Base-by-base conservation (phyloP, 805 yeast species). In the Candida sanyiensis region DNA sequence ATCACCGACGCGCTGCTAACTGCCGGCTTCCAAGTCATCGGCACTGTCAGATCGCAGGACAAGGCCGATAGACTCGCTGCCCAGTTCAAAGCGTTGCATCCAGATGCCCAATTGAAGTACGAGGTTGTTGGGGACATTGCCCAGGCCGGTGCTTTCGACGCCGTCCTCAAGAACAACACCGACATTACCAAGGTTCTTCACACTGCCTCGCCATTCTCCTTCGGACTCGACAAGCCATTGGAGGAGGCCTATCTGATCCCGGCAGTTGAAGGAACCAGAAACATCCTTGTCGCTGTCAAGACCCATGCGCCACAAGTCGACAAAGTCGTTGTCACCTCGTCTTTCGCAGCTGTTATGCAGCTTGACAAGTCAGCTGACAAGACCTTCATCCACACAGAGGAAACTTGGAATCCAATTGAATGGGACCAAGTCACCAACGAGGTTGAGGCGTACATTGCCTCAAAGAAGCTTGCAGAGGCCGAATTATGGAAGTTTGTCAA, bases 381-480 rank as follows among this genome's bases (percentile, higher is more conserved):
- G 10, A 25, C 30, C 9, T 39, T 46, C 12, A 36, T 47, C 21
- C 49, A 59, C 46, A 57, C 57, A 28, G 73, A 69, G 43, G 46
- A 53, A 30, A 49, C 54, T 23, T 69, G 73, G 72, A 63, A 76
- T 42, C 71, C 69, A 25, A 61, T 72, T 27, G 64, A 74, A 10
- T 68, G 70, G 67, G 74, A 70, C 35, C 62, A 66, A 38, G 64
- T 67, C 34, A 45, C 51, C 6, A 46, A 56, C 23, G 64, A 67
- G 1, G 45, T 50, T 7, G 41, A 40, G 22, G 81, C 77, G 5
- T 76, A 77, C 54, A 43, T 69, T 36, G 83, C 73, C 4, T 73
- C 81, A n/a, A 76, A 75, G 57, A 72, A 69, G 30, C 68, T 71
- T 44, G 81, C 82, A 12, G 84, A 79, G 55, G 58, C 58, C 36